phyloP scores from a whole-genome alignment of 2,329 filamentous ascomycete species.

The Microdochium nivale region DNA sequence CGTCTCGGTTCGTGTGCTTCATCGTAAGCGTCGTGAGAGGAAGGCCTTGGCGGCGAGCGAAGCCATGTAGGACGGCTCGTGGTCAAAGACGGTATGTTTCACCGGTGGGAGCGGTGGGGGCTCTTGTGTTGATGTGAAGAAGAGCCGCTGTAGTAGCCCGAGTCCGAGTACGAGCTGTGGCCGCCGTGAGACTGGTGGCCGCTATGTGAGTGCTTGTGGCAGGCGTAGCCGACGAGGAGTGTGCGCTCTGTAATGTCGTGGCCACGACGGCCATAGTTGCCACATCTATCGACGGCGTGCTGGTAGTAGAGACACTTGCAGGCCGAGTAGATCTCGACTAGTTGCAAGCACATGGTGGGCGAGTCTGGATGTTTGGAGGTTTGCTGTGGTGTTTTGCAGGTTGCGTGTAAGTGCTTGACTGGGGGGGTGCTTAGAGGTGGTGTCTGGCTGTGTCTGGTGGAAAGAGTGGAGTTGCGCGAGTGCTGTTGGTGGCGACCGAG shows the following conservation, averaged over 20 bases:
- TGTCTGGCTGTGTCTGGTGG: too few relatives aligned
- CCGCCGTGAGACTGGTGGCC: constrained; percentile 29
- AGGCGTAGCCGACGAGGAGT: constrained; percentile 77
- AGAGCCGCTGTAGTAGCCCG: constrained; percentile 42
- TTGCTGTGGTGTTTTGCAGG: background rate
- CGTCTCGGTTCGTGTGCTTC: constrained; percentile 8
- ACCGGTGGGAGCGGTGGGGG: constrained; percentile 33
- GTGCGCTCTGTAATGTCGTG: constrained; percentile 66
- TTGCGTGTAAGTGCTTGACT: background rate
- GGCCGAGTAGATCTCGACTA: constrained; percentile 77
- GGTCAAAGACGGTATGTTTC: constrained; percentile 45
- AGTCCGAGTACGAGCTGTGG: constrained; percentile 40
- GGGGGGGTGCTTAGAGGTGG: too few relatives aligned
- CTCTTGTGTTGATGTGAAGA: constrained; percentile 26
- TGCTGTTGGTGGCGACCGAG: background rate
- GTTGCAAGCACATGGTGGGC: constrained; percentile 71
- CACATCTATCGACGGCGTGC: constrained; percentile 78
- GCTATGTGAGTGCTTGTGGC: constrained; percentile 42
- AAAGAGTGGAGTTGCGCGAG: background rate
- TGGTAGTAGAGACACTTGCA: constrained; percentile 85
- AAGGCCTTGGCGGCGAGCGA: constrained; percentile 33
- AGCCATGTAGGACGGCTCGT: constrained; percentile 33
- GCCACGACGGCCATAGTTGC: constrained; percentile 62
- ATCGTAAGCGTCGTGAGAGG: constrained; percentile 13
- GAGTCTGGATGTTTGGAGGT: constrained; percentile 4